Base-by-base conservation (phyloP, 2,329 filamentous ascomycete species). In the Aspergillus terreus region DNA sequence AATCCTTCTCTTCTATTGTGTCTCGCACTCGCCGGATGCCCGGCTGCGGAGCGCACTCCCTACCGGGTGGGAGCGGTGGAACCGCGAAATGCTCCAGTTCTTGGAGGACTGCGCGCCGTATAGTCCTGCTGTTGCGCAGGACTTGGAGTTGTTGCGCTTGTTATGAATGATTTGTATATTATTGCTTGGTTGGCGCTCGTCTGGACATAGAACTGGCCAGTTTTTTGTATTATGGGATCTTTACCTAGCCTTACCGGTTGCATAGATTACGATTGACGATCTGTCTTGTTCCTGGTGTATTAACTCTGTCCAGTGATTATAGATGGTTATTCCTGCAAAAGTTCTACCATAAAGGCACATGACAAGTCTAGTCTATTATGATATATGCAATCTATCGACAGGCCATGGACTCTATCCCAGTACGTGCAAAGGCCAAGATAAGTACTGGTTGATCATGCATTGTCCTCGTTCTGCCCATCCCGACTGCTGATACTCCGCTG, bases 1-100 rank as follows among this genome's bases (percentile, higher is more conserved):
- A 54, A 61, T 74, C 23, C 64, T 74, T 30, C 64, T 74, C 21
- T 74, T 74, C 54, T 69, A 73, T 51, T 72, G 70, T 46, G 71
- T 74, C 45, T 65, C 70, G 2, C 65, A 71, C 41, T 73, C 71
- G 3, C 60, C 69, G 0, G 65, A 70, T 51, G 27, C 60, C 0
- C 64, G 68, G 6, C 54, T 74, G 3, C 64, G 70, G 2, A 64
- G 67, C 19, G 67, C 66, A 0, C 53, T 74, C 6, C 71, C 71
- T 1, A n/a, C 50, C 1, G 71, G 68, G 46, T 73, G 69, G 68
- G 70, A 74, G 44, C 62, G 64, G 5, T 74, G 71, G 71, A 72
- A 68, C 32, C 63, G 65, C 17, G 71, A 70, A 51, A 74, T 74
- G 70, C 44, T 73, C 43, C 61, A 59, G 7, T 74, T 74, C 51